These are phyloP conservation scores for Pythium myriotylum DNA, from an alignment of 352 stramenopile species.

Conservation along the genomic window DNA sequence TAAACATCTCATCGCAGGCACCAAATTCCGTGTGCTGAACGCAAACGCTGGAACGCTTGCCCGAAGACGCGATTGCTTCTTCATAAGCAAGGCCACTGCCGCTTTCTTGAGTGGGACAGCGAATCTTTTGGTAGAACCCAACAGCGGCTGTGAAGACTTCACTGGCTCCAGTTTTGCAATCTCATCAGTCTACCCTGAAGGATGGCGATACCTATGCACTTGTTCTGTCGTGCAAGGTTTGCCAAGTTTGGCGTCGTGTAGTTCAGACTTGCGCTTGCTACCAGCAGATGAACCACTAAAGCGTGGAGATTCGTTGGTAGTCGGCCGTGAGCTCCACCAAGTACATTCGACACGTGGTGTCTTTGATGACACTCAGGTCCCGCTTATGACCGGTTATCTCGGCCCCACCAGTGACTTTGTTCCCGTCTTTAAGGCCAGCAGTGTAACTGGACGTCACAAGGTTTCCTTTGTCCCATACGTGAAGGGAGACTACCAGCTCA, in stretches of 20 bases:
- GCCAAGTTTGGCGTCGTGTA: slow-evolving; percentile 44
- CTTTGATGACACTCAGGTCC: slow-evolving; percentile 64
- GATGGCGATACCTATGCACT: slow-evolving; percentile 77
- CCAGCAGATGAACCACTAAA: slow-evolving; percentile 48
- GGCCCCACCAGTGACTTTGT: slow-evolving; percentile 57
- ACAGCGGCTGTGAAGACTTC: slow-evolving; percentile 66
- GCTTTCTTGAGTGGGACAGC: slow-evolving; percentile 36
- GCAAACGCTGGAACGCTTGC: slow-evolving; percentile 63
- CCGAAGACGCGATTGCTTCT: slow-evolving; percentile 64
- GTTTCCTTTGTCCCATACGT: slow-evolving; percentile 91
- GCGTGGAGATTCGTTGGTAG: slow-evolving; percentile 78
- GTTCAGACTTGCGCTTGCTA: slow-evolving; percentile 35
- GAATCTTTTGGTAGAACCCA: slow-evolving; percentile 45
- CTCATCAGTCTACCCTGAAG: slow-evolving; percentile 50
- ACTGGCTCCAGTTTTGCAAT: slow-evolving; percentile 39
- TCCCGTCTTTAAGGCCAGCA: slow-evolving; percentile 65
- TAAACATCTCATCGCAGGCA: slow-evolving; percentile 52
- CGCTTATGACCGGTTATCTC: slow-evolving; percentile 68
- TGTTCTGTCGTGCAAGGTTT: slow-evolving; percentile 42
- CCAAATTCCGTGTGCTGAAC: slow-evolving; percentile 61
- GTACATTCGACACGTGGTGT: slow-evolving; percentile 57
- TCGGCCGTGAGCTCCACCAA: slow-evolving; percentile 74
- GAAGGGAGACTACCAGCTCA: slow-evolving; percentile 89
- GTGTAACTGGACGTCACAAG: slow-evolving; percentile 72
- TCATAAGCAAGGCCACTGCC: slow-evolving; percentile 53